phyloP scores from a whole-genome alignment of 2,329 filamentous ascomycete species.

The Trichocomaceae sp. region DNA sequence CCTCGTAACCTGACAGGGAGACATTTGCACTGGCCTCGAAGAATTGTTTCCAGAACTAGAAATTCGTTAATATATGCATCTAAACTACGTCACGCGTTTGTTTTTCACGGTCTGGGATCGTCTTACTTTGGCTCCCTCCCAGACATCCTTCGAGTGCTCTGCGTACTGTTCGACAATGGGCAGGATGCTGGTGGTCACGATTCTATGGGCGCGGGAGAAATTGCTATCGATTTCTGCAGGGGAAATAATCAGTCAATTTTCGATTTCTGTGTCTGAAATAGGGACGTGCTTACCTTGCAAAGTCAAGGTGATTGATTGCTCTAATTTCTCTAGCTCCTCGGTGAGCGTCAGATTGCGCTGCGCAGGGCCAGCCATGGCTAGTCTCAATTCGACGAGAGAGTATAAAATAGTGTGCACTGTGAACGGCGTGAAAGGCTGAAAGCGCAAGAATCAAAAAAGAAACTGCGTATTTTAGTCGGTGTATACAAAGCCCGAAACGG shows the following conservation, averaged over 20 bases:
- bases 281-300: slow-evolving; percentile 62
- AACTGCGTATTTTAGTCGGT: slow-evolving; percentile 16
- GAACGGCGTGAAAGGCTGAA: background rate
- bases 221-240: slow-evolving; percentile 89
- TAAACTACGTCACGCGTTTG: slow-evolving; percentile 5
- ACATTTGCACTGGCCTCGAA: slow-evolving; percentile 98
- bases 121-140: slow-evolving; percentile 86
- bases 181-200: slow-evolving; percentile 87
- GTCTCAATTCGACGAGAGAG: background rate
- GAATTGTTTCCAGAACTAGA: slow-evolving; percentile 98
- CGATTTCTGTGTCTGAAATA: background rate
- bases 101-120: background rate
- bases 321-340: slow-evolving; percentile 89
- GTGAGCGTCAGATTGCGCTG: slow-evolving; percentile 67
- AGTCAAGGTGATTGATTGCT: slow-evolving; percentile 94
- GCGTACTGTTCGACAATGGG: slow-evolving; percentile 93
- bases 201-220: slow-evolving; percentile 92
- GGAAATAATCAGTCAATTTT: slow-evolving; percentile 2
- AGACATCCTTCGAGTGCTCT: slow-evolving; percentile 86
- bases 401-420: background rate
- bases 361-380: slow-evolving; percentile 28
- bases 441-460: no score
- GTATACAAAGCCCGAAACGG: slow-evolving; percentile 25
- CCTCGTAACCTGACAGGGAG: slow-evolving; percentile 89
- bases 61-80: background rate